phyloP scores from a whole-genome alignment of 2,329 filamentous ascomycete species.

The Aureobasidium vineae region DNA sequence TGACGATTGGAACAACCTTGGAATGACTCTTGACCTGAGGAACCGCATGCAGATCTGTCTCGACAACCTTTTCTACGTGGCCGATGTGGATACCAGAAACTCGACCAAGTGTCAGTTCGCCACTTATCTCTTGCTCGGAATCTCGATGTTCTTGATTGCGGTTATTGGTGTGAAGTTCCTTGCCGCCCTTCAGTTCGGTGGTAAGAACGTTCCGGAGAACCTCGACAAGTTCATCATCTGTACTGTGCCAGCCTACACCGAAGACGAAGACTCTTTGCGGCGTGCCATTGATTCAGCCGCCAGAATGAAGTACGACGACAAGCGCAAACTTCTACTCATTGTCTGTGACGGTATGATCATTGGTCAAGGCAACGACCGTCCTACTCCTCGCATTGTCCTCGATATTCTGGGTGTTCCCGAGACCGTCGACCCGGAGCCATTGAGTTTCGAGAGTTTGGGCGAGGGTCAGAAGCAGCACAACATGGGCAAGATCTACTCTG shows the following conservation, averaged over 20 bases:
- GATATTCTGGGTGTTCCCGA: constrained; percentile 96
- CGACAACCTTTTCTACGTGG: constrained; percentile 93
- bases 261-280: constrained; percentile 95
- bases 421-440: constrained; percentile 86
- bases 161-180: constrained; percentile 97
- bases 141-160: constrained; percentile 74
- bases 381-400: constrained; percentile 91
- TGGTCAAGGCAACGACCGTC: constrained; percentile 93
- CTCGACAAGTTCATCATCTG: constrained; percentile 98
- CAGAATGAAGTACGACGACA: constrained; percentile 95
- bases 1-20: constrained; percentile 74
- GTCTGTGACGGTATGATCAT: constrained; percentile 99
- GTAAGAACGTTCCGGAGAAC: constrained; percentile 89
- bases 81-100: constrained; percentile 85
- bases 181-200: constrained; percentile 89
- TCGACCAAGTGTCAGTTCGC: constrained; percentile 83
- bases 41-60: constrained; percentile 75
- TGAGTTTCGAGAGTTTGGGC: constrained; percentile 95
- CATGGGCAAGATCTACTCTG: constrained; percentile 98
- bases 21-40: constrained; percentile 57
- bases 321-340: constrained; percentile 89
- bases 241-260: constrained; percentile 95
- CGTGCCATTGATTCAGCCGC: constrained; percentile 96
- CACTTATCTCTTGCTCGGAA: constrained; percentile 81
- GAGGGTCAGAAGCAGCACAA: constrained; percentile 98